Base-by-base conservation (phyloP, 192 early-diverging fungal species). In the Lunasporangiospora selenospora region DNA sequence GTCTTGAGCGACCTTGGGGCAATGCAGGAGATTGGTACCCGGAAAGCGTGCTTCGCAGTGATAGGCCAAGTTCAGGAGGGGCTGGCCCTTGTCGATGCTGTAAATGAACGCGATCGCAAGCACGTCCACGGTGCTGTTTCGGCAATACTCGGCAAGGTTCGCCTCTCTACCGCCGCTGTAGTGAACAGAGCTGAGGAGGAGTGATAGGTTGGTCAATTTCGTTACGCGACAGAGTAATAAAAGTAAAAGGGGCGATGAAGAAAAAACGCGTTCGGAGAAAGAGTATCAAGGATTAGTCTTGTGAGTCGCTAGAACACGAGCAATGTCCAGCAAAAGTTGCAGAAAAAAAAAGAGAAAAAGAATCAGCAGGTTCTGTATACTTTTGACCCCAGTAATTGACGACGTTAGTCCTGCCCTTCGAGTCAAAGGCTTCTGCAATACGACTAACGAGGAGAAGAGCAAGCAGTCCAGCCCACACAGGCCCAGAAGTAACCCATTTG, bases 81-180 rank as follows among this genome's bases (percentile, higher is more conserved):
- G 87, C 11, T 62, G 41, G 1, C 82, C 79, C 16, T 73, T 63
- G 15, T 61, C 58, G 75, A 87, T 87, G 31, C 79, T 63, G 39
- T 77, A 82, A 32, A 89, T 63, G 52, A 91, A 91, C 8, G 84
- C 73, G 26, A 89, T 47, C 7, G 80, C 82, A 38, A 91, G 59
- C 21, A 78, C 79, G 63, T 88, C 82, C 36, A 88, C 78, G 0
- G 78, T 81, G 12, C 73, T 73, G 41, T 88, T 87, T 18, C 79
- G 38, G 57, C 89, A 91, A 51, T 91, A 91, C 29, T 86, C 39
- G 16, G 24, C n/a, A 11, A 70, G 46, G 23, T 38, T 27, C 2
- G 36, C 36, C 31, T 70, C 67, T 15, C 21, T 30, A 4, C 58
- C 51, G 11, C 52, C 66, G 6, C 33, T 24, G 46, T 29, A 46